Conservation (phyloP, 306 rosid genomes). For the Hippophae gyantsensis region DNA sequence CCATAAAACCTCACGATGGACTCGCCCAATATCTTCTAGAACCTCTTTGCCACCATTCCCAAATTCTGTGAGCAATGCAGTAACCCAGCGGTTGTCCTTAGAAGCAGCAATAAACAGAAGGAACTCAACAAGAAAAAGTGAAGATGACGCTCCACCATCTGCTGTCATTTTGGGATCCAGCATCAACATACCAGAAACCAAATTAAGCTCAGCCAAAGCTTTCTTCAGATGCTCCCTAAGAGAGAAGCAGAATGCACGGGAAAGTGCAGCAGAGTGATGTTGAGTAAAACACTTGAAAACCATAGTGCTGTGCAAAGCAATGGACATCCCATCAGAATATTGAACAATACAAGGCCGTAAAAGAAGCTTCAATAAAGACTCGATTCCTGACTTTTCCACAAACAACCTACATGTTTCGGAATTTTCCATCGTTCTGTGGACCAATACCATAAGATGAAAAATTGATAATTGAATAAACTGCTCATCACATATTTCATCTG, state of each 20-base stretch:
- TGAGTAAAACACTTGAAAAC: constrained; percentile 92
- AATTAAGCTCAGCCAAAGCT: constrained; percentile 58
- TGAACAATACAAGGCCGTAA: constrained; percentile 70
- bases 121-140: constrained; percentile 81
- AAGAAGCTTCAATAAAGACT: constrained; percentile 72
- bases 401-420: constrained; percentile 92
- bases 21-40: constrained; percentile 68
- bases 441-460: constrained; percentile 86
- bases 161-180: constrained; percentile 65
- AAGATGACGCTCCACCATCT: constrained; percentile 54
- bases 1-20: constrained; percentile 85
- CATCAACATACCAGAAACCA: constrained; percentile 45
- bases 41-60: constrained; percentile 86
- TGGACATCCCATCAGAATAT: constrained; percentile 89
- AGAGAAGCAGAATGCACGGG: constrained; percentile 78
- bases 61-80: constrained; percentile 78
- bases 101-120: constrained; percentile 95
- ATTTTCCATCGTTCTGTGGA: constrained; percentile 92
- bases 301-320: constrained; percentile 96
- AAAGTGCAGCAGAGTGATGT: constrained; percentile 79
- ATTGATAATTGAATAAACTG: constrained; percentile 66
- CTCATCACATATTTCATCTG: constrained; percentile 59
- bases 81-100: constrained; percentile 90
- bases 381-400: constrained; percentile 92
- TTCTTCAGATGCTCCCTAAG: constrained; percentile 70